Conservation (phyloP, 2,329 filamentous ascomycete genomes). For the Aspergillus ochraceoroseus region DNA sequence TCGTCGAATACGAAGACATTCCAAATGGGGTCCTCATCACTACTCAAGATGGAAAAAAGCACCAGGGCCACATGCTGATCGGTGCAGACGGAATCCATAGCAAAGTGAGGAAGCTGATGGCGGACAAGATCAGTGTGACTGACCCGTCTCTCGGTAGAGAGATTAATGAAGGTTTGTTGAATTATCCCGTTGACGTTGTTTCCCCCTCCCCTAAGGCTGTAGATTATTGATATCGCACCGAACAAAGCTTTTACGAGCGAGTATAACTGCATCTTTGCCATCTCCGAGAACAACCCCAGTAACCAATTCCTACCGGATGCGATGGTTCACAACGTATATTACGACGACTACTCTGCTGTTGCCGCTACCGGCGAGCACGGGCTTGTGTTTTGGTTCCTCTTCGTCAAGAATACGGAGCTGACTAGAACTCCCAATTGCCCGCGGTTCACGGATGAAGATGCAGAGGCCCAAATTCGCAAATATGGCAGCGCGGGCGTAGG, state of each 20-base stretch:
- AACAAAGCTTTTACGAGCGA: conserved; percentile 3
- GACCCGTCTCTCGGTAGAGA: not conserved
- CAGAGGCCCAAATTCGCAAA: not conserved
- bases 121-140: not conserved
- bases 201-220: not conserved
- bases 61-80: not conserved
- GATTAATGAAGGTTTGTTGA: not conserved
- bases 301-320: conserved; percentile 1
- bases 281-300: not conserved
- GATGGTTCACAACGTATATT: conserved; percentile 5
- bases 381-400: conserved; percentile 7
- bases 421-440: conserved; percentile 4
- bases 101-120: conserved; percentile 1
- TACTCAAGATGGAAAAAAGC: not conserved
- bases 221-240: not conserved
- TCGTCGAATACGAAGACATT: conserved; percentile 1
- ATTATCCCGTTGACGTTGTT: too few species aligned
- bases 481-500: not conserved
- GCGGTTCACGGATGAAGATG: conserved; percentile 2
- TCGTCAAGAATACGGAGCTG: not conserved
- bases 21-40: not conserved
- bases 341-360: not conserved
- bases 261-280: conserved; percentile 7
- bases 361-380: conserved; percentile 3
- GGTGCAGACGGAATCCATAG: conserved; percentile 6